Conservation (phyloP, 495 filamentous ascomycete species). For the Lophiostoma macrostomum region DNA sequence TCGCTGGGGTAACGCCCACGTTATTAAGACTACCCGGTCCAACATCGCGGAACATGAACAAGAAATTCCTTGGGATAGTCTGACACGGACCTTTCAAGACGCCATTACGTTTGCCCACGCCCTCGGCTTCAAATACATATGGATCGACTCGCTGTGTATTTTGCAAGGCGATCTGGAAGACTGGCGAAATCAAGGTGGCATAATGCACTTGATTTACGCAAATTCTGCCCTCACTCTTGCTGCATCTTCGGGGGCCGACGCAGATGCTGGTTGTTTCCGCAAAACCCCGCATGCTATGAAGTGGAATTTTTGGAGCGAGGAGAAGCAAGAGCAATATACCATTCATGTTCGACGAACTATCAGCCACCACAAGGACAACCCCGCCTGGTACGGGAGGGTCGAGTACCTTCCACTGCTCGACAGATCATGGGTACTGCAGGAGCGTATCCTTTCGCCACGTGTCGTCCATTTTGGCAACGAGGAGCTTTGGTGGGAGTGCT, state of each 20-base stretch:
- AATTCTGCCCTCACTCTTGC: slow-evolving; percentile 17
- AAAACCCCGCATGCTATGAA: background rate
- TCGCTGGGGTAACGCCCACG: slow-evolving; percentile 10
- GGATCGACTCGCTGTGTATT: slow-evolving; percentile 27
- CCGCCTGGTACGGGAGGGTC: no score
- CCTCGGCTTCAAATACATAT: slow-evolving; percentile 14
- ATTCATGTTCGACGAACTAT: background rate
- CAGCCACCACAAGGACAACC: background rate
- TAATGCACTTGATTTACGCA: slow-evolving; percentile 17
- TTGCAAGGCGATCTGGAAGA: slow-evolving; percentile 20
- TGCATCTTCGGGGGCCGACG: slow-evolving; percentile 12
- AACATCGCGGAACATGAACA: background rate
- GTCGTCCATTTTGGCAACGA: slow-evolving; percentile 28
- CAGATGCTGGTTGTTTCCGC: background rate
- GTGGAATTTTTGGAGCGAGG: background rate
- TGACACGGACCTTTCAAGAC: slow-evolving; percentile 18
- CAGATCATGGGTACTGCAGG: slow-evolving; percentile 35
- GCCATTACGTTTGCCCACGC: slow-evolving; percentile 8
- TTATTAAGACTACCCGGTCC: slow-evolving; percentile 2
- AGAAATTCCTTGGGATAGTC: slow-evolving; percentile 1
- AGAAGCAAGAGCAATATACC: background rate
- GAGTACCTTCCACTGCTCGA: slow-evolving; percentile 21
- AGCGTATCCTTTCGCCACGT: slow-evolving; percentile 27
- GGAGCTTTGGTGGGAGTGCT: slow-evolving; percentile 34
- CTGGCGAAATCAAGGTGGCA: slow-evolving; percentile 22